Evolutionary conservation across 2,329 filamentous ascomycete genomes (phyloP).

Genomic region (Fusarium pseudograminearum): DNA sequence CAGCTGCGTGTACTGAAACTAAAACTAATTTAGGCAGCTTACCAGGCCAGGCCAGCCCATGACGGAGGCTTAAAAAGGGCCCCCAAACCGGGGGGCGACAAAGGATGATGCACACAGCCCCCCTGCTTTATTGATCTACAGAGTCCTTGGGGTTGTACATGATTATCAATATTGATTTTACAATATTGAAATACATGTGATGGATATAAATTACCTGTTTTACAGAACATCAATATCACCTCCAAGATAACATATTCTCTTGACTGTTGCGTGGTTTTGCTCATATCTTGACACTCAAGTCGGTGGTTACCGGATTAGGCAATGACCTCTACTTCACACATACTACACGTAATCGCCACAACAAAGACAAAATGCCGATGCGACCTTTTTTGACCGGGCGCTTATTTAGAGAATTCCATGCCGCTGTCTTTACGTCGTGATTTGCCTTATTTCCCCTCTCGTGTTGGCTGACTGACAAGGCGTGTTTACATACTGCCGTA

Average conservation of each 20-base stretch:
- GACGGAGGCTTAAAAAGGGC: slow-evolving; percentile 10
- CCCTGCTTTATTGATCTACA: slow-evolving; percentile 15
- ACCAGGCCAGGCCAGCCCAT: neutral
- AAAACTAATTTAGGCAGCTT: slow-evolving; percentile 17
- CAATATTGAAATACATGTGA: neutral
- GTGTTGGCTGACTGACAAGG: neutral
- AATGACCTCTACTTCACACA: slow-evolving; percentile 11
- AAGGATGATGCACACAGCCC: slow-evolving; percentile 24
- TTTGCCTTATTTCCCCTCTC: neutral
- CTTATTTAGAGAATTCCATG: neutral
- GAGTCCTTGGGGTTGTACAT: neutral
- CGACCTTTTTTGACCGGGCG: neutral
- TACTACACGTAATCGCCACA: slow-evolving; percentile 16
- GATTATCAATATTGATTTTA: neutral
- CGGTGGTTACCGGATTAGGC: slow-evolving; percentile 24
- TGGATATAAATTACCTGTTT: neutral
- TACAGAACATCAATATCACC: neutral
- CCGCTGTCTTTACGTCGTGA: neutral
- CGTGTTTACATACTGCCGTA: neutral
- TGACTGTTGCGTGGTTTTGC: neutral
- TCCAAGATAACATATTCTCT: neutral
- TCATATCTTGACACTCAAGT: neutral
- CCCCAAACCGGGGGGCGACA: neutral
- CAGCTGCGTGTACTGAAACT: slow-evolving; percentile 30
- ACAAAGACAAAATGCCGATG: neutral